These are phyloP conservation scores for Phytophthora citricola DNA, from an alignment of 352 stramenopile species.

Conservation along the genomic window DNA sequence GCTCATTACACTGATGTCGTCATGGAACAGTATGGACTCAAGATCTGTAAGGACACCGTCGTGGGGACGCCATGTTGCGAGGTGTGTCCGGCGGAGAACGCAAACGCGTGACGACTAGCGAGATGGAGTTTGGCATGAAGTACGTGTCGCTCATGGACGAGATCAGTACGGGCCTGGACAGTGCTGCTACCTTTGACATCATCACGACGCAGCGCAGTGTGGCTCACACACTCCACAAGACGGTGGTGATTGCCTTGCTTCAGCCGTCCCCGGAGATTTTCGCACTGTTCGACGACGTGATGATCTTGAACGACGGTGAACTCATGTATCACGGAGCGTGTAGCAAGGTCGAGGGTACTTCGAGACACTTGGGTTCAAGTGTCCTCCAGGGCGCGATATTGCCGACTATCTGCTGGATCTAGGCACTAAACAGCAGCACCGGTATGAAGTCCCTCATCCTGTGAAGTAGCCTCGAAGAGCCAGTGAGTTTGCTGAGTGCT, in stretches of 20 bases:
- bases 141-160: conserved; percentile 87
- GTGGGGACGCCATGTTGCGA: conserved; percentile 44
- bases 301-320: conserved; percentile 73
- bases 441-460: conserved; percentile 10
- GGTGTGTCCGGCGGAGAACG: conserved; percentile 71
- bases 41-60: conserved; percentile 14
- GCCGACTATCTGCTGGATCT: conserved; percentile 42
- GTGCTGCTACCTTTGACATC: conserved; percentile 42
- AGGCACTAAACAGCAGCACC: conserved; percentile 32
- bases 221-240: conserved; percentile 33
- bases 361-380: conserved; percentile 36
- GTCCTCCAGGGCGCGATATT: conserved; percentile 29
- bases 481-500: conserved; percentile 42
- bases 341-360: conserved; percentile 39
- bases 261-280: conserved; percentile 91
- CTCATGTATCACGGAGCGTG: conserved; percentile 74
- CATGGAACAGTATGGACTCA: conserved; percentile 15
- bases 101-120: conserved; percentile 21
- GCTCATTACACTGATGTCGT: conserved; percentile 19
- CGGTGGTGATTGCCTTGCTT: conserved; percentile 69
- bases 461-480: conserved; percentile 7
- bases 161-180: conserved; percentile 66
- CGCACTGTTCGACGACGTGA: conserved; percentile 68
- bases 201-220: conserved; percentile 30
- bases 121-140: conserved; percentile 85